phyloP scores from a whole-genome alignment of 441 rosid species.

The Pelargonium fulgidum region DNA sequence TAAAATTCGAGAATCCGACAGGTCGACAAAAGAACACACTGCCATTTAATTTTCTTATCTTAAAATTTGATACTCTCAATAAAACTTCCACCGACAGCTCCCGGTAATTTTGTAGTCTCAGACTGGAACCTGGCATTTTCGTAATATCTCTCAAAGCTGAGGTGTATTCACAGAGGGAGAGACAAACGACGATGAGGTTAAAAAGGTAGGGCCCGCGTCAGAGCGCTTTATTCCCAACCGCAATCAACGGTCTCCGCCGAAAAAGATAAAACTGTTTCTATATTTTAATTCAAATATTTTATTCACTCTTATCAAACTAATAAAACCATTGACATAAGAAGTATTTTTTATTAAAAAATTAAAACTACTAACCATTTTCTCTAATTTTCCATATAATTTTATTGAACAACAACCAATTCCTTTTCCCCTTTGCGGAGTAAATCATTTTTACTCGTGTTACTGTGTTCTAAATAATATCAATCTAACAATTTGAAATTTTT shows the following conservation, averaged over 20 bases:
- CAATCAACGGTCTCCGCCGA: constrained; percentile 91
- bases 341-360: no score
- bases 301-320: constrained; percentile 9
- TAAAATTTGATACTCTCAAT: no score
- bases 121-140: neutral
- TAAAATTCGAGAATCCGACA: neutral
- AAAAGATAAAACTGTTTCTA: constrained; percentile 21
- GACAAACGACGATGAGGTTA: constrained; percentile 40
- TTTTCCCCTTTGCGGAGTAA: no score
- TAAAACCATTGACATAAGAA: no score
- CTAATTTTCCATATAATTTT: no score
- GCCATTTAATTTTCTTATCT: no score
- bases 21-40: neutral
- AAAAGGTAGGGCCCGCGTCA: constrained; percentile 42
- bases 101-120: neutral
- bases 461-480: no score
- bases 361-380: no score
- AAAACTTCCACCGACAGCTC: neutral
- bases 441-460: no score
- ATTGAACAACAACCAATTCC: no score
- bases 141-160: neutral
- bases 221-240: constrained; percentile 75
- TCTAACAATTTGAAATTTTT: no score
- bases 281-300: constrained; percentile 14
- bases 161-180: constrained; percentile 13